These are phyloP conservation scores for Pharnaceum exiguum DNA, from an alignment of 148 eudicot species.

Conservation along the genomic window DNA sequence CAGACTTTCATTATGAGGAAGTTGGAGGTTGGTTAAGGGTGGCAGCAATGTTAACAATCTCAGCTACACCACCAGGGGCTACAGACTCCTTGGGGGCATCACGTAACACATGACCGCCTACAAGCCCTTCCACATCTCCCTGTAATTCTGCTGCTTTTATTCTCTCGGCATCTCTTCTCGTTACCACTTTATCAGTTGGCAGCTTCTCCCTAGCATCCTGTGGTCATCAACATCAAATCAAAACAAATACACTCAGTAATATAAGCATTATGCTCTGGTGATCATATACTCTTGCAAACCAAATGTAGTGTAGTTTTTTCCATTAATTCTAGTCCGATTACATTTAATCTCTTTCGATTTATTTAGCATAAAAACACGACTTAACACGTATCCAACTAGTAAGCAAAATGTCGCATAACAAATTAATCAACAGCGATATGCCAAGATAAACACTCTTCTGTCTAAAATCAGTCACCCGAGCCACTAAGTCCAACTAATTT, in stretches of 20 bases:
- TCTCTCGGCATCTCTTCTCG: conserved; percentile 54
- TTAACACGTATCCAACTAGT: no score
- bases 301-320: no score
- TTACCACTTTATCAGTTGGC: conserved; percentile 41
- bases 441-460: no score
- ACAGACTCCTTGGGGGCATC: conserved; percentile 21
- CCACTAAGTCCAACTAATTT: no score
- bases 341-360: no score
- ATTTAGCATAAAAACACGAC: no score
- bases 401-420: no score
- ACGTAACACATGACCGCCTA: conserved; percentile 8
- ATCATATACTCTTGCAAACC: no score
- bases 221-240: not conserved
- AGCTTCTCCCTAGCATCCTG: conserved; percentile 63
- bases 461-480: no score
- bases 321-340: no score
- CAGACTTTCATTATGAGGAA: not conserved
- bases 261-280: no score
- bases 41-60: conserved; percentile 49
- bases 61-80: conserved; percentile 60
- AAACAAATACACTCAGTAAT: not conserved
- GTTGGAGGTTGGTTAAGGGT: conserved; percentile 31
- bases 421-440: no score
- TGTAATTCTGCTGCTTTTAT: conserved; percentile 53
- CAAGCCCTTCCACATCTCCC: conserved; percentile 36